Percentiles rank a stretch among this genome's conserved stretches.
phyloP scores from a whole-genome alignment of 1,284 basidiomycete genomes.

The Puccinia triticina region DNA sequence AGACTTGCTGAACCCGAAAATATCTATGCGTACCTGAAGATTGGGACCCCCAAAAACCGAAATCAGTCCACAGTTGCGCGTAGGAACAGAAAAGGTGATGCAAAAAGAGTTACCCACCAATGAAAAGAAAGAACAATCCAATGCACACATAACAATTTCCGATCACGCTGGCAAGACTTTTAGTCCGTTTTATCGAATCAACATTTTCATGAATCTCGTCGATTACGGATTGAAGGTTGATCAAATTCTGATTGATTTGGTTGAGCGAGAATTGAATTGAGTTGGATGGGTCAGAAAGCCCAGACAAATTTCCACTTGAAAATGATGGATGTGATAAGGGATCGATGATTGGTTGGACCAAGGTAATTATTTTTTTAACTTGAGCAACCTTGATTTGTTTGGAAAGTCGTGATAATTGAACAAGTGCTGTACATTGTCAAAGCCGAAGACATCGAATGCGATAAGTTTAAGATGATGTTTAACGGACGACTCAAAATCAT shows the following conservation, averaged over 20 bases:
- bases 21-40: constrained; percentile 38
- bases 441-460: neutral
- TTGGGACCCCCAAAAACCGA: neutral
- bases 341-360: constrained; percentile 4
- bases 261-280: neutral
- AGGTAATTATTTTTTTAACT: neutral
- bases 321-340: constrained; percentile 1
- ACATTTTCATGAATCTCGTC: neutral
- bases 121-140: constrained; percentile 32
- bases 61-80: neutral
- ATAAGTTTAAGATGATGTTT: neutral
- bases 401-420: constrained; percentile 37
- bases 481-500: neutral
- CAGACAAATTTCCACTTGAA: neutral
- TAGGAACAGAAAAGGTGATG: neutral
- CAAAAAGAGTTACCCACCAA: constrained; percentile 12
- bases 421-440: constrained; percentile 1
- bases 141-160: constrained; percentile 32
- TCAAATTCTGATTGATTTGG: constrained; percentile 24
- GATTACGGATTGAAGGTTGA: constrained; percentile 1
- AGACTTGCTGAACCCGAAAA: constrained; percentile 41
- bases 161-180: constrained; percentile 12
- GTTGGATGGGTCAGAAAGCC: neutral
- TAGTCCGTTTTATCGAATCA: neutral
- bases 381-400: constrained; percentile 3